phyloP scores from a whole-genome alignment of 495 filamentous ascomycete genomes.

The Aspergillus heteromorphus region DNA sequence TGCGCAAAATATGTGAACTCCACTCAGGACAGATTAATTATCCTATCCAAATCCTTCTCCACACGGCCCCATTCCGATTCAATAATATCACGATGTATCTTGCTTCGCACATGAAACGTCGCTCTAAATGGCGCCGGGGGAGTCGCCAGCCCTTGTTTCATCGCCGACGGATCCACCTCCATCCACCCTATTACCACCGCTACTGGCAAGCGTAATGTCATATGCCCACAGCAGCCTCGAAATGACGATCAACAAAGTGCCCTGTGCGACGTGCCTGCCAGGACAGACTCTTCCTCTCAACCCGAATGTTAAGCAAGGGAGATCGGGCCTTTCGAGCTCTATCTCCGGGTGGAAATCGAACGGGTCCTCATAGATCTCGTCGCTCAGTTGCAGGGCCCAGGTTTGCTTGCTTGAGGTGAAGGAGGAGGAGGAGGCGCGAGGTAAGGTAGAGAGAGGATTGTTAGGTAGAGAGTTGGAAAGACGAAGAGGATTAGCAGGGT shows the following conservation, averaged over 20 bases:
- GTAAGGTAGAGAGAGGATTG: no score
- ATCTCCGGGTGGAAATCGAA: not conserved
- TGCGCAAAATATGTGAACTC: no score
- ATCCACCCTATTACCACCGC: not conserved
- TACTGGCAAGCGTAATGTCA: not conserved
- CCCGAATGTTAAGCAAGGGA: not conserved
- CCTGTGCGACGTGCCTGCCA: not conserved
- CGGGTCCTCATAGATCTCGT: not conserved
- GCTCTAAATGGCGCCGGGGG: not conserved
- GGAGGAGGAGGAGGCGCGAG: no score
- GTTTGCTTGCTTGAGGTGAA: no score
- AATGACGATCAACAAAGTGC: not conserved
- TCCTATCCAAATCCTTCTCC: not conserved
- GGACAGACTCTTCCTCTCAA: not conserved
- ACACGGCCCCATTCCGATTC: slow-evolving; percentile 12
- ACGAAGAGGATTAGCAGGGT: no score
- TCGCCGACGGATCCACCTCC: not conserved
- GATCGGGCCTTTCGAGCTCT: not conserved
- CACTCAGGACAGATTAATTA: not conserved
- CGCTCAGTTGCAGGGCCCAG: not conserved
- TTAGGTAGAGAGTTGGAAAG: no score
- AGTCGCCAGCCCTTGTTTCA: not conserved
- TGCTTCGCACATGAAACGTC: not conserved
- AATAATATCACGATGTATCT: slow-evolving; percentile 1
- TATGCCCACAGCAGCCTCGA: not conserved